Evolutionary conservation across 768 basidiomycete genomes (phyloP).

Genomic region (Tremella mesenterica): DNA sequence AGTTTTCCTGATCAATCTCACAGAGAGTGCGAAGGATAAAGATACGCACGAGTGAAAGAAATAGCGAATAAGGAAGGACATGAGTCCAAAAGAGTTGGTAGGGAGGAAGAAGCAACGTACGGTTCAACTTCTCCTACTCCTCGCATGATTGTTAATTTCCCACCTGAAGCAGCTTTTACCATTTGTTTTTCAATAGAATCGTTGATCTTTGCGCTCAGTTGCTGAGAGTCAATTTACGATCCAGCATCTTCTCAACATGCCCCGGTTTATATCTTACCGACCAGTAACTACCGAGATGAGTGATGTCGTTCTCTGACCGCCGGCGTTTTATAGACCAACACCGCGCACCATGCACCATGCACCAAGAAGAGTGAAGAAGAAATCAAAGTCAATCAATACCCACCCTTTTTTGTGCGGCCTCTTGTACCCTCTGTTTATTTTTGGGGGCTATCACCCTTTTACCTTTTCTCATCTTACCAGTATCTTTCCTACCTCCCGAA

Average conservation of each 20-base stretch:
- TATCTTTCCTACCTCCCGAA: slow-evolving; percentile 51
- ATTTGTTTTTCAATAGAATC: slow-evolving; percentile 85
- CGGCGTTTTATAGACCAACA: not conserved
- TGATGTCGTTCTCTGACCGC: not conserved
- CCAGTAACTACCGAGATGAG: too few species aligned
- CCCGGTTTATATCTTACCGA: too few species aligned
- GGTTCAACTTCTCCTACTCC: slow-evolving; percentile 32
- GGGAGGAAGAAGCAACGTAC: too few species aligned
- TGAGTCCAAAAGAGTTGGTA: too few species aligned
- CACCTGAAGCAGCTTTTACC: slow-evolving; percentile 76
- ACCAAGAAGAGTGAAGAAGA: not conserved
- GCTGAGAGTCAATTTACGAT: slow-evolving; percentile 50
- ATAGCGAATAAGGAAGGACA: too few species aligned
- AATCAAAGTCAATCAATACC: slow-evolving; percentile 1
- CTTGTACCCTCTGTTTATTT: slow-evolving; percentile 62
- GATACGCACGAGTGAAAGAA: not conserved
- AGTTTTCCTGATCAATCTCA: too few species aligned
- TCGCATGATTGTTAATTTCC: slow-evolving; percentile 88
- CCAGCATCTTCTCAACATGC: not conserved
- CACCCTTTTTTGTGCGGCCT: slow-evolving; percentile 71
- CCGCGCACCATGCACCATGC: slow-evolving; percentile 9
- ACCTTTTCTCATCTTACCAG: slow-evolving; percentile 67
- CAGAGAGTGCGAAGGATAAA: not conserved
- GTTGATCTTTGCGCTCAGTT: slow-evolving; percentile 81
- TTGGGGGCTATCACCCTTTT: slow-evolving; percentile 71